Conservation (phyloP, 805 yeast genomes). For the Ogataea methanolica region DNA sequence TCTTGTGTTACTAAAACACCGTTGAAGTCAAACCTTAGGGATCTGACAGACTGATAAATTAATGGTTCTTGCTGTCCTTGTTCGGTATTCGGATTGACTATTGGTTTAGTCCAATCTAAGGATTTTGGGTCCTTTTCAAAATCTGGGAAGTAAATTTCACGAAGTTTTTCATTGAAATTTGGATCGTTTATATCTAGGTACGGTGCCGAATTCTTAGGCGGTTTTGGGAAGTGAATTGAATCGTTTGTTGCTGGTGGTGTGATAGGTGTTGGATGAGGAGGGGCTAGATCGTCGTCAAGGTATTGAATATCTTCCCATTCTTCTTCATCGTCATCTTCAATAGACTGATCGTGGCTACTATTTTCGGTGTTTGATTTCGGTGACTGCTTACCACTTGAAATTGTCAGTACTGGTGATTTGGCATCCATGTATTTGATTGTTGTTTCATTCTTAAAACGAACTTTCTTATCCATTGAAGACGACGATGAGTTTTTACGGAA, state of each 20-base stretch:
- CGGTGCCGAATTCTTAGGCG: constrained; percentile 24
- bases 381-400: not conserved
- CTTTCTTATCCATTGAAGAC: constrained; percentile 22
- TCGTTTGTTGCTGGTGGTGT: not conserved
- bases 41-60: constrained; percentile 43
- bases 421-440: constrained; percentile 25
- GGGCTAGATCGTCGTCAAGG: constrained; percentile 44
- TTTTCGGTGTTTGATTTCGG: not conserved
- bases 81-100: constrained; percentile 34
- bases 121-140: constrained; percentile 78
- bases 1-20: constrained; percentile 61
- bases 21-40: constrained; percentile 78
- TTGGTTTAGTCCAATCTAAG: constrained; percentile 88
- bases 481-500: constrained; percentile 16
- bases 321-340: constrained; percentile 20
- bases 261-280: constrained; percentile 27
- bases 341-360: not conserved
- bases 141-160: constrained; percentile 84
- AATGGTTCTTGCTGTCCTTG: constrained; percentile 35
- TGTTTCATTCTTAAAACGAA: constrained; percentile 29
- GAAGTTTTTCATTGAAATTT: constrained; percentile 70
- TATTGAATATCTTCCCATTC: constrained; percentile 51
- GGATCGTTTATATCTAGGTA: constrained; percentile 65
- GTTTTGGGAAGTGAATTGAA: constrained; percentile 58
- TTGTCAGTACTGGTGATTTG: not conserved